Conservation (phyloP, 2,329 filamentous ascomycete species). For the Eutypella sp. region DNA sequence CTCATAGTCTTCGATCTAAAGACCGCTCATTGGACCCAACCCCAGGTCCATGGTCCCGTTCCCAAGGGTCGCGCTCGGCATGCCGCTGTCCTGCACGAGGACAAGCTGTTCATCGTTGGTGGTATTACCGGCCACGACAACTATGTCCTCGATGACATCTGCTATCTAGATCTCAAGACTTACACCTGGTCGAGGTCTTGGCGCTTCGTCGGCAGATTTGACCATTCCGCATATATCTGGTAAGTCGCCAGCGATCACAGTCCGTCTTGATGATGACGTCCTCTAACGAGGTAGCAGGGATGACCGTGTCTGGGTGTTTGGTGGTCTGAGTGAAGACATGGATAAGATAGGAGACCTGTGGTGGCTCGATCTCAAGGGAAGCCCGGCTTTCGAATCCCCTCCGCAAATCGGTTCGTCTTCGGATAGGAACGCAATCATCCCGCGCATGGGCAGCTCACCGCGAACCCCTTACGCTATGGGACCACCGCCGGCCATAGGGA, state of each 20-base stretch:
- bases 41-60: constrained; percentile 75
- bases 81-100: constrained; percentile 89
- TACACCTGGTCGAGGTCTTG: constrained; percentile 96
- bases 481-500: constrained; percentile 47
- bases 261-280: background rate
- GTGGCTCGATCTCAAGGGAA: constrained; percentile 94
- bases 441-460: constrained; percentile 44
- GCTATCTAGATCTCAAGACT: constrained; percentile 93
- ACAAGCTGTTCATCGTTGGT: constrained; percentile 92
- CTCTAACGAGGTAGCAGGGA: constrained; percentile 36
- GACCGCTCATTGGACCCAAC: constrained; percentile 92
- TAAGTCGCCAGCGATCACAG: constrained; percentile 11
- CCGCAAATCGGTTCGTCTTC: constrained; percentile 49
- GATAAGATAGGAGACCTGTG: constrained; percentile 93
- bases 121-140: constrained; percentile 94
- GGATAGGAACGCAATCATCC: constrained; percentile 40
- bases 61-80: constrained; percentile 90
- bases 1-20: constrained; percentile 94
- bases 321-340: constrained; percentile 92
- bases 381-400: constrained; percentile 72
- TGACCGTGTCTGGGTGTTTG: constrained; percentile 93
- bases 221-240: constrained; percentile 94
- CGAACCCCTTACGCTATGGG: constrained; percentile 47
- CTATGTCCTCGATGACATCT: constrained; percentile 90
- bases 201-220: constrained; percentile 92